Conservation (phyloP, 2,329 filamentous ascomycete species). For the Leptographium wingfieldii region DNA sequence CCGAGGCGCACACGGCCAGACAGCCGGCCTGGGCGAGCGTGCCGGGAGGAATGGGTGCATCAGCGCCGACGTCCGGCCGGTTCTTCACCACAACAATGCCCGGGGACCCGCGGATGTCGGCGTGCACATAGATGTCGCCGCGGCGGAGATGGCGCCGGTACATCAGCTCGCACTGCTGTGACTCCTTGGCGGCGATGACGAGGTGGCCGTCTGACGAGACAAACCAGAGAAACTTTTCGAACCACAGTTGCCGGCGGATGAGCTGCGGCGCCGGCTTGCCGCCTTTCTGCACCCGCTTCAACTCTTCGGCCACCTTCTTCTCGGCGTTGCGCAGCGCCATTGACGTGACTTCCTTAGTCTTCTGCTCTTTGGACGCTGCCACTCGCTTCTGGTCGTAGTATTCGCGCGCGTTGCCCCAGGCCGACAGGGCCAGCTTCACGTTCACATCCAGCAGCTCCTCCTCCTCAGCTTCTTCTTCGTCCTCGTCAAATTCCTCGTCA, state of each 20-base stretch:
- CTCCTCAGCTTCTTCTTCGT: slow-evolving; percentile 46
- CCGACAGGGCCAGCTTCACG: slow-evolving; percentile 68
- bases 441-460: slow-evolving; percentile 61
- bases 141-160: slow-evolving; percentile 77
- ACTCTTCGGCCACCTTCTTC: slow-evolving; percentile 71
- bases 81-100: slow-evolving; percentile 80
- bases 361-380: slow-evolving; percentile 77
- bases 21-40: slow-evolving; percentile 85
- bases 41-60: slow-evolving; percentile 81
- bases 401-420: slow-evolving; percentile 79
- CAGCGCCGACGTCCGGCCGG: slow-evolving; percentile 51
- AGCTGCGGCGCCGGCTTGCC: slow-evolving; percentile 75
- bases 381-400: slow-evolving; percentile 85
- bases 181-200: slow-evolving; percentile 78
- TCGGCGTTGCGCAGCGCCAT: slow-evolving; percentile 82
- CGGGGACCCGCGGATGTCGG: slow-evolving; percentile 73
- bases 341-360: slow-evolving; percentile 68
- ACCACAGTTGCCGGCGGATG: slow-evolving; percentile 79
- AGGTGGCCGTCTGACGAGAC: slow-evolving; percentile 92
- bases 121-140: slow-evolving; percentile 85
- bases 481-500: slow-evolving; percentile 30
- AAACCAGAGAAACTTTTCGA: slow-evolving; percentile 95
- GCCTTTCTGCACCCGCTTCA: slow-evolving; percentile 80
- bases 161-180: slow-evolving; percentile 81
- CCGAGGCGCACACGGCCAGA: slow-evolving; percentile 71